These are phyloP conservation scores for Schizochytrium sp. DNA, from an alignment of 108 stramenopile genomes.

Conservation along the genomic window DNA sequence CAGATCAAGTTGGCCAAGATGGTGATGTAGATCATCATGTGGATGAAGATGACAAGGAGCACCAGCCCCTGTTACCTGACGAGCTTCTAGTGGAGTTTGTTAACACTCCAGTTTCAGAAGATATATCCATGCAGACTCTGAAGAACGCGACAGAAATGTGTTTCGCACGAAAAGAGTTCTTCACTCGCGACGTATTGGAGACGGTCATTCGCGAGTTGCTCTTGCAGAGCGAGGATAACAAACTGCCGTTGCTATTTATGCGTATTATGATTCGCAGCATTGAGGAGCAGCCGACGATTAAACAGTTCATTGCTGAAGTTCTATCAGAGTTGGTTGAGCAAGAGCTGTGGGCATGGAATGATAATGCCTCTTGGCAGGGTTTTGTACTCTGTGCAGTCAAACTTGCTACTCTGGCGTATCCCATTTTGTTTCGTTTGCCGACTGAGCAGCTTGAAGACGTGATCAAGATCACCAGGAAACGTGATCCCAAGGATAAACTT, in stretches of 20 bases:
- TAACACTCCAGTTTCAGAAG: constrained; percentile 56
- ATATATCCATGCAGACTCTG: not conserved
- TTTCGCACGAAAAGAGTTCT: constrained; percentile 23
- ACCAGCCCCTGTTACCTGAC: constrained; percentile 29
- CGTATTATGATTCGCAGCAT: constrained; percentile 22
- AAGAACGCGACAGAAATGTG: constrained; percentile 19
- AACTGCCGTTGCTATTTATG: constrained; percentile 21
- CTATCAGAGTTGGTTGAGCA: constrained; percentile 40
- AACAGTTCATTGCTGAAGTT: constrained; percentile 43
- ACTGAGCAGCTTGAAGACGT: constrained; percentile 15
- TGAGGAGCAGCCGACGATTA: not conserved
- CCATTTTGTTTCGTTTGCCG: constrained; percentile 26
- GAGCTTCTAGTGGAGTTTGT: constrained; percentile 45
- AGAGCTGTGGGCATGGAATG: constrained; percentile 44
- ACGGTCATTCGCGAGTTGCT: constrained; percentile 10
- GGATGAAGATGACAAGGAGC: constrained; percentile 41
- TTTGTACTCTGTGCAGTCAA: constrained; percentile 25
- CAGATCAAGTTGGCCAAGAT: not conserved
- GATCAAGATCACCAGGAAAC: not conserved
- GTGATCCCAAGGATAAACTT: not conserved
- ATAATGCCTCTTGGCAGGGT: not conserved
- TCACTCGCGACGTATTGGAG: constrained; percentile 27
- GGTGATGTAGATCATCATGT: not conserved
- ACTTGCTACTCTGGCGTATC: constrained; percentile 17
- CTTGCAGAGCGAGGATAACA: constrained; percentile 23